phyloP scores from a whole-genome alignment of 768 basidiomycete species.

The Lentinula lateritia region DNA sequence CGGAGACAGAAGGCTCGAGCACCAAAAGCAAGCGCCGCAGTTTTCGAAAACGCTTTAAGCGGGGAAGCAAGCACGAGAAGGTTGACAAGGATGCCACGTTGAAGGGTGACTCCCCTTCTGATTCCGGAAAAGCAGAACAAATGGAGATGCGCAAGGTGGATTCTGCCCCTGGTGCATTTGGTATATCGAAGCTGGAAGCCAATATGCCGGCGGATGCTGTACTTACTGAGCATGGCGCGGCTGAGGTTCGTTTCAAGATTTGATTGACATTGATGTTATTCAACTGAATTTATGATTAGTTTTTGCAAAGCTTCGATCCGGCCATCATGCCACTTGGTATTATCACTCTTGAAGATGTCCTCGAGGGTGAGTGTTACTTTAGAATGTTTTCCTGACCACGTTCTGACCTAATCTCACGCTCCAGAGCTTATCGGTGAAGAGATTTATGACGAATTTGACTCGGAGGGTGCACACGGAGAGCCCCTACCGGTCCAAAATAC shows the following conservation, averaged over 20 bases:
- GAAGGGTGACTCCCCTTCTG: constrained; percentile 10
- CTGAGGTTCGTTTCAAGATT: constrained; percentile 31
- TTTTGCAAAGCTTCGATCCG: constrained; percentile 56
- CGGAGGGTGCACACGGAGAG: constrained; percentile 38
- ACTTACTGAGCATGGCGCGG: constrained; percentile 47
- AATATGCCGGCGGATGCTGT: constrained; percentile 68
- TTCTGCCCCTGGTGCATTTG: constrained; percentile 7
- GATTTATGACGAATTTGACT: constrained; percentile 67
- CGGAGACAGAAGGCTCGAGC: constrained; percentile 3
- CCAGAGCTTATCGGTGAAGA: constrained; percentile 69
- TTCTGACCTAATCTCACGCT: neutral
- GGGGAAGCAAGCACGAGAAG: neutral
- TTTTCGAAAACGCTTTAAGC: neutral
- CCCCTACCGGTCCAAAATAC: constrained; percentile 17
- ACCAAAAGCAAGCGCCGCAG: constrained; percentile 6
- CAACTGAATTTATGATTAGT: constrained; percentile 21
- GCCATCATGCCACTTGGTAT: constrained; percentile 62
- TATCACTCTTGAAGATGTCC: constrained; percentile 67
- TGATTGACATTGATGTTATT: neutral
- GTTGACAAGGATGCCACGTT: constrained; percentile 14
- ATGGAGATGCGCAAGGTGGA: constrained; percentile 6
- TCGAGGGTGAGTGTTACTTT: constrained; percentile 42
- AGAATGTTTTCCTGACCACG: neutral
- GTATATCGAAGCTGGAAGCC: constrained; percentile 42
- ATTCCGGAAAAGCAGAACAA: constrained; percentile 9